phyloP scores from a whole-genome alignment of 148 eudicot species.

The Chenopodium suecicum region DNA sequence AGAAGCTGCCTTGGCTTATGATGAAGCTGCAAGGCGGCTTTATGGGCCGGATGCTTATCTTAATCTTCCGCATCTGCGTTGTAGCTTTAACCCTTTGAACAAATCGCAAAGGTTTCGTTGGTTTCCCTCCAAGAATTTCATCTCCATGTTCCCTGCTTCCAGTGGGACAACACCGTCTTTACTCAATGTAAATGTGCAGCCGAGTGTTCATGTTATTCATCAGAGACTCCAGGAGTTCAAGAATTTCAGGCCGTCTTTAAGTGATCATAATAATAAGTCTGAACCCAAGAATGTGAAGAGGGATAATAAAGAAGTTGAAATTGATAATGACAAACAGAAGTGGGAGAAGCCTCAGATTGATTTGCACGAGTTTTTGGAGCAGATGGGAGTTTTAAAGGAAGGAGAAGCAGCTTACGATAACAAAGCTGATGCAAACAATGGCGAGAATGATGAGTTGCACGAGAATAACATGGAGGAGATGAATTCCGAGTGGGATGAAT shows the following conservation, averaged over 20 bases:
- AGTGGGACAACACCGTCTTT: conserved; percentile 27
- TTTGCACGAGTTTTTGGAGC: conserved; percentile 78
- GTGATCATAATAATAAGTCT: conserved; percentile 14
- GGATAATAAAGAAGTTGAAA: conserved; percentile 5
- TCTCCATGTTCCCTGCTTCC: conserved; percentile 42
- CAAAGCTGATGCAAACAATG: conserved; percentile 3
- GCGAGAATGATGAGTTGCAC: conserved; percentile 22
- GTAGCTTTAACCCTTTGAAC: conserved; percentile 69
- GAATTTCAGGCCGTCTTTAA: conserved; percentile 41
- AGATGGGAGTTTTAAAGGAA: conserved; percentile 64
- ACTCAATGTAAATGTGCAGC: conserved; percentile 79
- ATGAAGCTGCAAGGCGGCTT: conserved; percentile 82
- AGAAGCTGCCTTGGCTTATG: conserved; percentile 96
- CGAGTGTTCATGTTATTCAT: conserved; percentile 73
- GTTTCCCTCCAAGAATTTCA: conserved; percentile 54
- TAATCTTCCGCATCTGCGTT: conserved; percentile 73
- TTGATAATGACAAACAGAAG: conserved; percentile 17
- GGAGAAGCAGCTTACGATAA: conserved; percentile 10
- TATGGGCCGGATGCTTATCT: conserved; percentile 91
- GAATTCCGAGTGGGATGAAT: conserved; percentile 56
- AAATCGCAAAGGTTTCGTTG: conserved; percentile 68
- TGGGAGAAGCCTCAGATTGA: conserved; percentile 82
- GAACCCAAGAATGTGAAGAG: conserved; percentile 19
- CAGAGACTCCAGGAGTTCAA: conserved; percentile 78
- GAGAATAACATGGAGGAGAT: conserved; percentile 22